Evolutionary conservation across 495 filamentous ascomycete species (phyloP).

Genomic region (Xylaria sp.): DNA sequence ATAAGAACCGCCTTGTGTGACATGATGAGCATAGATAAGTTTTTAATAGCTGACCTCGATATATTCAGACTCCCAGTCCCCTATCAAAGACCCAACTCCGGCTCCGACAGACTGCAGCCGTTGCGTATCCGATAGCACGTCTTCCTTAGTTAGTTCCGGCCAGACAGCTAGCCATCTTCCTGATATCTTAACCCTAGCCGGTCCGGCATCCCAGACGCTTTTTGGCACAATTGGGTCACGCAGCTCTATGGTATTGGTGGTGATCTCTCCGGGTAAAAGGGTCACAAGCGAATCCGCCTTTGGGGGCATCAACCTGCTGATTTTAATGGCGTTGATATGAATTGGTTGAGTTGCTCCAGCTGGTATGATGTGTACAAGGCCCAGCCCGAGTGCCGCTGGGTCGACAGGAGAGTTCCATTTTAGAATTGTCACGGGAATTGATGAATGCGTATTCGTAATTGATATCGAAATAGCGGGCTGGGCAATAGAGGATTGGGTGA

Average conservation of each 20-base stretch:
- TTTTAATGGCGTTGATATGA: not conserved
- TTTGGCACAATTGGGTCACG: not conserved
- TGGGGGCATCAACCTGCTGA: constrained; percentile 9
- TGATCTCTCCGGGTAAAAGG: not conserved
- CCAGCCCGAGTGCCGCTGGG: constrained; percentile 7
- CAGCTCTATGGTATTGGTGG: constrained; percentile 6
- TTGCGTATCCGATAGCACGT: not conserved
- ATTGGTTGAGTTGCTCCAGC: not conserved
- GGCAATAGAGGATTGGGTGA: not conserved
- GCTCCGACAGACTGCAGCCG: constrained; percentile 3
- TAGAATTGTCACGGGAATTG: not conserved
- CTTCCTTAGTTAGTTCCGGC: constrained; percentile 7
- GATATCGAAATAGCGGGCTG: constrained; percentile 3
- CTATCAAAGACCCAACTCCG: not conserved
- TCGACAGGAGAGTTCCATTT: constrained; percentile 19
- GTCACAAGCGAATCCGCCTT: not conserved
- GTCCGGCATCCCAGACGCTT: not conserved
- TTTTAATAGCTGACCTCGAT: not conserved
- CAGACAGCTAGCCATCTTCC: constrained; percentile 16
- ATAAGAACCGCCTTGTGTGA: not conserved
- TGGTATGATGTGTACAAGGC: not conserved
- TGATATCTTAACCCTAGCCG: constrained; percentile 2
- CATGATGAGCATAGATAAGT: not conserved
- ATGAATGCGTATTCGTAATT: not conserved
- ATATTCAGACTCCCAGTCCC: constrained; percentile 9